Percentiles rank a stretch among this genome's conserved stretches.
Evolutionary conservation across 257 asterid genomes (phyloP).

Genomic region (Agastache rugosa): DNA sequence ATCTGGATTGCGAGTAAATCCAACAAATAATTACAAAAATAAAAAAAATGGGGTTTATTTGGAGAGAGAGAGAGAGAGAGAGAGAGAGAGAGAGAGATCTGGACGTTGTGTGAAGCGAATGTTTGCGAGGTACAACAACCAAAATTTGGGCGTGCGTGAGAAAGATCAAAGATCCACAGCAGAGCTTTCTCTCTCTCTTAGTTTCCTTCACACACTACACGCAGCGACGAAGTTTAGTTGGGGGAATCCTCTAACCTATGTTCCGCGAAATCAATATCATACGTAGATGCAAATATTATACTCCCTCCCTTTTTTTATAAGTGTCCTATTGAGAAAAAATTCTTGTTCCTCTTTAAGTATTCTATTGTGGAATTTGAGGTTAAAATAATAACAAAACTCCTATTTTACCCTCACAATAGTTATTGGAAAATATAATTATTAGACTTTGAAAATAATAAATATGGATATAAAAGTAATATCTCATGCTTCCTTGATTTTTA

Average conservation of each 20-base stretch:
- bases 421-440: too few relatives aligned
- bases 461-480: too few relatives aligned
- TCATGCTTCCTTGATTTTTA: too few relatives aligned
- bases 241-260: conserved; percentile 16
- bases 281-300: too few relatives aligned
- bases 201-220: conserved; percentile 5
- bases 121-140: conserved; percentile 18
- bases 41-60: conserved; percentile 19
- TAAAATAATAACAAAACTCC: too few relatives aligned
- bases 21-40: not conserved
- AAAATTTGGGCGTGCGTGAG: conserved; percentile 25
- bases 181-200: not conserved
- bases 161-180: conserved; percentile 23
- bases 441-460: too few relatives aligned
- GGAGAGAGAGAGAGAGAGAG: conserved; percentile 41
- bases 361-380: too few relatives aligned
- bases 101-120: conserved; percentile 24
- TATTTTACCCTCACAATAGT: too few relatives aligned
- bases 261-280: not conserved
- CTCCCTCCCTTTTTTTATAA: too few relatives aligned
- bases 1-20: conserved; percentile 18
- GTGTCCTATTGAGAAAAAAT: too few relatives aligned
- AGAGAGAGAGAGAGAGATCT: conserved; percentile 41
- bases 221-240: not conserved
- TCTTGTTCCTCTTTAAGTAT: too few relatives aligned